Base-by-base conservation (phyloP, 441 rosid genomes). In the Populus hybrid region DNA sequence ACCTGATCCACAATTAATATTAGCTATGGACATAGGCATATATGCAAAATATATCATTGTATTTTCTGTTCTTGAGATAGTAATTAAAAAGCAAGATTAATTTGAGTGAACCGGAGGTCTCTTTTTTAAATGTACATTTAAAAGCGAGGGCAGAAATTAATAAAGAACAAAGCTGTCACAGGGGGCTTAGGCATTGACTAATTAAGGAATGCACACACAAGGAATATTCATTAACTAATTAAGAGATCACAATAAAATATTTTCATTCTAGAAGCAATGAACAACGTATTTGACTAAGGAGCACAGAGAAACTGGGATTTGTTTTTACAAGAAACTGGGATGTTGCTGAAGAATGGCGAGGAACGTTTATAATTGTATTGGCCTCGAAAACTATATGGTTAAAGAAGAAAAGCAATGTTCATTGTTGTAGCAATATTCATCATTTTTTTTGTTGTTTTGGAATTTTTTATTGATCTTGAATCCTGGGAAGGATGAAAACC, bases 1-100 rank as follows among this genome's bases (percentile, higher is more conserved):
- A 73, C 94, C 98, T 95, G 28, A 9, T 64, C 28, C 11, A 21
- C 6, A 64, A 63, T 21, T 12, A 63, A 8, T 4, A 9, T 0
- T 26, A 40, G 46, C 6, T 14, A 11, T 12, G 53, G 6, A 12
- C 0, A 46, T 46, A 46, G 4, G 53, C 46, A 40, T 40, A 0
- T 40, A 40, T 9, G 14, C 53, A 11, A 42, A 42, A 42, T 42
- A 11, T 40, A 9, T 3, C 46, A 10, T 40, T 40, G 14, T 40
- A 9, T 40, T 40, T 40, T 40, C 46, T 40, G 46, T 10, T 9
- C 46, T 40, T 40, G 10, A 40, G 46, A 40, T 10, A 40, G 1
- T 40, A 40, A 40, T 3, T 40, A 40, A 40, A 40, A 36, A 40
- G 46, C 14, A 10, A 40, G 46, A 40, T 10, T 40, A 40, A 40